Evolutionary conservation across 1,284 basidiomycete genomes (phyloP).

Genomic region (Rhodotorula sp.): DNA sequence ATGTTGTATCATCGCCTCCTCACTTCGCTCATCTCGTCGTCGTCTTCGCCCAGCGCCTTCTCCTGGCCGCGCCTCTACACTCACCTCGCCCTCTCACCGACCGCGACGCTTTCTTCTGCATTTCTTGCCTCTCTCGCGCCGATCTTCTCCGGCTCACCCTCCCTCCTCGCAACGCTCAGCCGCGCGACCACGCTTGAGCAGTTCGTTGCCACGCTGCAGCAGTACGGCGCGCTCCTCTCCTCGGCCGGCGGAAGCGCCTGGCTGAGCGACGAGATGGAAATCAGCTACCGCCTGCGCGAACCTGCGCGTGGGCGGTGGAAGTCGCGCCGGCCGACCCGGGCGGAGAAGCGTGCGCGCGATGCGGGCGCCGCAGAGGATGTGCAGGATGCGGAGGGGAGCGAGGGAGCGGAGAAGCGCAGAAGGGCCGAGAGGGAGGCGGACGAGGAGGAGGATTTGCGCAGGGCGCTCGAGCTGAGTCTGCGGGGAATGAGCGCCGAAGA

Average conservation of each 20-base stretch:
- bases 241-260: neutral
- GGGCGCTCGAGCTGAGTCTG: constrained; percentile 28
- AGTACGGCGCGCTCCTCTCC: constrained; percentile 5
- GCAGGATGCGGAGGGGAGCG: neutral
- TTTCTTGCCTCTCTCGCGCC: constrained; percentile 37
- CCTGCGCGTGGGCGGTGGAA: neutral
- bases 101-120: constrained; percentile 1
- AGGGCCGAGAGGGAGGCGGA: neutral
- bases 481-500: neutral
- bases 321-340: neutral
- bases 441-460: constrained; percentile 20
- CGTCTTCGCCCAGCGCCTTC: constrained; percentile 4
- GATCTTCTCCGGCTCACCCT: constrained; percentile 10
- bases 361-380: neutral
- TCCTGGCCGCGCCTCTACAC: constrained; percentile 35
- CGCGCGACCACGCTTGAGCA: constrained; percentile 4
- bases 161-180: neutral
- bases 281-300: constrained; percentile 26
- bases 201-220: constrained; percentile 14
- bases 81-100: constrained; percentile 18
- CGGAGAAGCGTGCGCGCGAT: neutral
- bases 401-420: no score
- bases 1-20: constrained; percentile 45
- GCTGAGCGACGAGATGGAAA: constrained; percentile 27
- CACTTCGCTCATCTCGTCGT: constrained; percentile 17